A percentile compares a stretch with the other conserved stretches of the same genome.
phyloP scores from a whole-genome alignment of 371 early-diverging fungal species.

The Quaeritorhiza haematococci region DNA sequence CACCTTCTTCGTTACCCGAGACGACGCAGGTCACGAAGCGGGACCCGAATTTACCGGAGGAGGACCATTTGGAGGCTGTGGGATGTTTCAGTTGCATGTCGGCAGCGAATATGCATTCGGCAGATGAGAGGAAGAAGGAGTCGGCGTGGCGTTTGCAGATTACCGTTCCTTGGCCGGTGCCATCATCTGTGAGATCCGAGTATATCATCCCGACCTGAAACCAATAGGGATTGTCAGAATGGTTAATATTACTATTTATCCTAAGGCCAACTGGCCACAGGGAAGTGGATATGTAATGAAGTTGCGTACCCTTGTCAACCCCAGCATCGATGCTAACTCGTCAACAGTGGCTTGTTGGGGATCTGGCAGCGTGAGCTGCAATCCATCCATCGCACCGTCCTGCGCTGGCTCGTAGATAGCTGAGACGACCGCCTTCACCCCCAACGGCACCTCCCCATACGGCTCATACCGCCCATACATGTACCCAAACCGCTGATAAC shows the following conservation, averaged over 20 bases:
- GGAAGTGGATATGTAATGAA: neutral
- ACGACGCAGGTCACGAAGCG: slow-evolving; percentile 92
- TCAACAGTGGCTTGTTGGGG: slow-evolving; percentile 48
- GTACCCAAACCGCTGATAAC: slow-evolving; percentile 88
- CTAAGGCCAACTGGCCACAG: neutral
- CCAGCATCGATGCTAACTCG: slow-evolving; percentile 68
- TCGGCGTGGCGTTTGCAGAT: slow-evolving; percentile 81
- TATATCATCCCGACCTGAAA: slow-evolving; percentile 87
- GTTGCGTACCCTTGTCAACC: slow-evolving; percentile 55
- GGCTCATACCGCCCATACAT: slow-evolving; percentile 92
- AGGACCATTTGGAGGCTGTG: slow-evolving; percentile 64
- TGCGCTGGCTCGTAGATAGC: slow-evolving; percentile 96
- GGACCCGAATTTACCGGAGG: slow-evolving; percentile 76
- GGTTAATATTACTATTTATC: neutral
- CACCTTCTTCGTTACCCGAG: slow-evolving; percentile 67
- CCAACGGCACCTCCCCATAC: slow-evolving; percentile 89
- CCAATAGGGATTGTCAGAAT: neutral
- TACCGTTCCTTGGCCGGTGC: slow-evolving; percentile 75
- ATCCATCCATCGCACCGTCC: slow-evolving; percentile 74
- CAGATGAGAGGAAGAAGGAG: slow-evolving; percentile 91
- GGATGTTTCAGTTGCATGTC: slow-evolving; percentile 81
- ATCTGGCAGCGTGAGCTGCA: slow-evolving; percentile 57
- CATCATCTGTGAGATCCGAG: slow-evolving; percentile 90
- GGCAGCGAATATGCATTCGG: slow-evolving; percentile 89
- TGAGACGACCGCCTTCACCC: slow-evolving; percentile 95